A percentile compares a stretch with the other conserved stretches of the same genome.
These are phyloP conservation scores for Clitopilus passeckerianus DNA, from an alignment of 768 basidiomycete species.

Conservation along the genomic window DNA sequence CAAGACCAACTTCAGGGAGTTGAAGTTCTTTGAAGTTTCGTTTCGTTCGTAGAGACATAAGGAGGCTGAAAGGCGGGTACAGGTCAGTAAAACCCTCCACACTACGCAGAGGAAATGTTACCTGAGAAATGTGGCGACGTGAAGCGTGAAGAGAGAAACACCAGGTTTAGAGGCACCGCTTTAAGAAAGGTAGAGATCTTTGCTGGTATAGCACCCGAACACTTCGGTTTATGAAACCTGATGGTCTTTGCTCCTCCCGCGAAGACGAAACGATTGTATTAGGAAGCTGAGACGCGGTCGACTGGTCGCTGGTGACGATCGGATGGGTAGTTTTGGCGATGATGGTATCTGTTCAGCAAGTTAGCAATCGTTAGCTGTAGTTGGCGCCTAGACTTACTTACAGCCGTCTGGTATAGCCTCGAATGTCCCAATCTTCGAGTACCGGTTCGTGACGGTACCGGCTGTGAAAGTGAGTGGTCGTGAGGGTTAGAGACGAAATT, in stretches of 20 bases:
- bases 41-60: conserved; percentile 72
- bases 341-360: background rate
- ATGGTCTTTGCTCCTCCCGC: background rate
- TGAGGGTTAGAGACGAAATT: background rate
- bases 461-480: background rate
- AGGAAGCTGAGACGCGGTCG: background rate
- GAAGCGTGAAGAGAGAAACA: background rate
- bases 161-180: background rate
- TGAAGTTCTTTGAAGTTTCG: conserved; percentile 86
- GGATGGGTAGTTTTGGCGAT: background rate
- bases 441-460: background rate
- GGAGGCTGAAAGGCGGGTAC: background rate
- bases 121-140: background rate
- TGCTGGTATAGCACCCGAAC: background rate
- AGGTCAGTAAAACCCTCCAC: background rate
- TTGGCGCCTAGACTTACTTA: background rate
- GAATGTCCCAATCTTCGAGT: background rate
- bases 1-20: conserved; percentile 50
- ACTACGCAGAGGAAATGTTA: background rate
- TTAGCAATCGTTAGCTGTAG: background rate
- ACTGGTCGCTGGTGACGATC: background rate
- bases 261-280: background rate
- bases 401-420: background rate
- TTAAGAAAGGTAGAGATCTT: background rate
- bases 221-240: background rate